Evolutionary conservation across 164 flowering plant species (phyloP).

Genomic region (Vitis cinerea): DNA sequence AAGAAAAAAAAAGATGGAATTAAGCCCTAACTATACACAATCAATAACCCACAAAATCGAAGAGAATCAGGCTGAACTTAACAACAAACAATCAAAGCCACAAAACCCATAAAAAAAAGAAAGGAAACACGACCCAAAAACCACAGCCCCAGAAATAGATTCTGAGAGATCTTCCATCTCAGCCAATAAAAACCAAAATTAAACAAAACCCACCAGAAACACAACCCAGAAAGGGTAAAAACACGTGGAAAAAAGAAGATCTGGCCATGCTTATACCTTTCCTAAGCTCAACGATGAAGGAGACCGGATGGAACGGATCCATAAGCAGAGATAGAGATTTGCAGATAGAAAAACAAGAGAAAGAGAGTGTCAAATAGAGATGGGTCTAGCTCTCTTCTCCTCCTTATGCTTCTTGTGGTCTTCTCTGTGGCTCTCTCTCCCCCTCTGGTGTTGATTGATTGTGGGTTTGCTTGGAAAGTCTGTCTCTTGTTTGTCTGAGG

Average conservation of each 20-base stretch:
- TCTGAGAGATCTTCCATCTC: conserved; percentile 6
- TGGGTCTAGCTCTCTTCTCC: no score
- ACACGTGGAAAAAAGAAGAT: conserved; percentile 8
- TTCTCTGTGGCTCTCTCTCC: no score
- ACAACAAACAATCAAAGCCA: neutral
- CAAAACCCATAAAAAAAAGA: neutral
- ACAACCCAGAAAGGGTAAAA: neutral
- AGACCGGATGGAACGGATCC: conserved; percentile 42
- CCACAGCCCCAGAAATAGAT: neutral
- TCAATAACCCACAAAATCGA: neutral
- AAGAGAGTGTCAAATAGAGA: neutral
- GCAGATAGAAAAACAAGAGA: neutral
- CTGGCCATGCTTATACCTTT: conserved; percentile 32
- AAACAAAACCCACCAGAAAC: neutral
- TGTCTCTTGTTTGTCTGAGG: no score
- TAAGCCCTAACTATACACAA: neutral
- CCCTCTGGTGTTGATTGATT: neutral
- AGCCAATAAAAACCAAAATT: neutral
- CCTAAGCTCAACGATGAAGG: conserved; percentile 21
- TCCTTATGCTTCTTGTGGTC: no score
- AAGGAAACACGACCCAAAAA: neutral
- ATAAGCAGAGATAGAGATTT: conserved; percentile 11
- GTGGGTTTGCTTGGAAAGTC: no score
- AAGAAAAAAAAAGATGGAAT: neutral
- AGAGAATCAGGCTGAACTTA: neutral